Conservation (phyloP, 495 filamentous ascomycete species). For the Opeltia flavorubescens region DNA sequence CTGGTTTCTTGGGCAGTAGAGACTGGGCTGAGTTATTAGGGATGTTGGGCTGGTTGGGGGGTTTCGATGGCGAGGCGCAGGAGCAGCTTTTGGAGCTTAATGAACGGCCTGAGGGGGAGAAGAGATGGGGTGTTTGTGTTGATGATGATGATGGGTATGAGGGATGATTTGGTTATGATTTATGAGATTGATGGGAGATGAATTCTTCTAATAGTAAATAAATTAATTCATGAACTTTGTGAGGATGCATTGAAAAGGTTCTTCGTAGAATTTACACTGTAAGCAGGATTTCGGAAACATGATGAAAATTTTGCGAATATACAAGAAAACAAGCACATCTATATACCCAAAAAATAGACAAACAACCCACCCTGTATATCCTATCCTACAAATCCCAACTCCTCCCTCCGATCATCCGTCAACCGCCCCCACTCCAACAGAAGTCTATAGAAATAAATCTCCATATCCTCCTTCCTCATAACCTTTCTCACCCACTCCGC, state of each 20-base stretch:
- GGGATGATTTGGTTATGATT: no score
- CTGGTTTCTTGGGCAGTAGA: neutral
- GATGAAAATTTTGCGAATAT: no score
- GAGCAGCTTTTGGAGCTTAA: neutral
- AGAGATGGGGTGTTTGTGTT: neutral
- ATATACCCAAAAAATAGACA: neutral
- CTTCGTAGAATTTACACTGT: no score
- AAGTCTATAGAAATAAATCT: conserved; percentile 68
- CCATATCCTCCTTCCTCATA: conserved; percentile 66
- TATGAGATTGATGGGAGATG: neutral
- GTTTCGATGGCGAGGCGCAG: neutral
- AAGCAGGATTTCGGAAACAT: no score
- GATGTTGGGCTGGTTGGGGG: neutral
- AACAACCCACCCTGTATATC: neutral
- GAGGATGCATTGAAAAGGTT: no score
- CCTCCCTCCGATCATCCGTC: conserved; percentile 46
- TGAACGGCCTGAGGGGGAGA: neutral
- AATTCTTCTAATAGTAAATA: neutral
- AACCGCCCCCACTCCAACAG: conserved; percentile 62
- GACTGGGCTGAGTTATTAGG: neutral
- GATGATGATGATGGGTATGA: neutral
- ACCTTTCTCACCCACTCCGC: conserved; percentile 49
- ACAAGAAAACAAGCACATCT: neutral
- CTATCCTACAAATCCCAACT: conserved; percentile 32
- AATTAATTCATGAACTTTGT: no score